Base-by-base conservation (phyloP, 2,329 filamentous ascomycete species). In the Chalaropsis thielavioides region DNA sequence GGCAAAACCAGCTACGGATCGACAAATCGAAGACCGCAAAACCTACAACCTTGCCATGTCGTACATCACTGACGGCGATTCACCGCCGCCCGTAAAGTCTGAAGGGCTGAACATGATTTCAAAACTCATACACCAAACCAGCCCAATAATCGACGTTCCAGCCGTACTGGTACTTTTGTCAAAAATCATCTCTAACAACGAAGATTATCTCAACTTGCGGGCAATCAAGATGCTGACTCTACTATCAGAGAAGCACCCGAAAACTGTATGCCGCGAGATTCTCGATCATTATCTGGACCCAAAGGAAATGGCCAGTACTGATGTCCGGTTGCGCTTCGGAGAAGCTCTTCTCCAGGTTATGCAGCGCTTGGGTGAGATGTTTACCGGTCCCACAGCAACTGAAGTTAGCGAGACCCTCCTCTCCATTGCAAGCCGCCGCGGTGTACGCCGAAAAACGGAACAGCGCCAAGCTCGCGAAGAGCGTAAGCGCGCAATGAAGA, bases 131-230 rank as follows among this genome's bases (percentile, higher is more conserved):
- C 69, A 77, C 27, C 73, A 79, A 0, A 75, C 77, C 46, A 83
- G 83, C 51, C 73, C 84, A 0, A 76, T 86, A 10, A 72, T 90
- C 17, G 86, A 90, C 70, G 79, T 90, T n/a, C 83, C 83, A 0
- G 80, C 84, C 0, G 77, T 84, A 2, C 76, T 87, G 0, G 81
- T 86, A 5, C 77, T 89, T 1, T 76, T 90, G 63, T 83, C 84
- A 0, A 83, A 81, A 10, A 77, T 89, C 0, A 75, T 90, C 1
- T 79, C 81, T 67, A 85, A 88, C 61, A 76, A 79, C 5, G 88
- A 90, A 65, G 86, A 88, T 65, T 91, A 86, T 71, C 84, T 90
- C 67, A 87, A 88, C 69, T 76, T 87, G 2, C 80, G 83, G n/a
- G 81, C 84, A 17, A 82, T 90, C 67, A 83, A 83, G 68, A 78